Base-by-base conservation (phyloP, 164 flowering plant species). In the Platanus orientalis region DNA sequence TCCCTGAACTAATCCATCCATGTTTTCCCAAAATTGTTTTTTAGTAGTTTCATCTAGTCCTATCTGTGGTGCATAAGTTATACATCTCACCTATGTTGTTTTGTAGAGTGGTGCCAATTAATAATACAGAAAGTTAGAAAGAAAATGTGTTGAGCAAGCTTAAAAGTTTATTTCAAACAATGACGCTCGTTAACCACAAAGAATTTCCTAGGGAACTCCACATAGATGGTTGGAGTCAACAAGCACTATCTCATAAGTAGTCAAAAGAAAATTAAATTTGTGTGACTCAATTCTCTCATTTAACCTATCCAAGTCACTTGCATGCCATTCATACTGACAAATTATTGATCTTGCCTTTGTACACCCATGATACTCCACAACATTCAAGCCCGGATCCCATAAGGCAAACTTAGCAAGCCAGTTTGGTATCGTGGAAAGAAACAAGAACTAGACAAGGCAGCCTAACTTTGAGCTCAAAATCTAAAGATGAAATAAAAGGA, bases 361-460 rank as follows among this genome's bases (percentile, higher is more conserved):
- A 95, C 97, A 64, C 92, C 97, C 73, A n/a, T n/a, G n/a, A n/a
- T n/a, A n/a, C n/a, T n/a, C n/a, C n/a, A n/a, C n/a, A n/a, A n/a
- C n/a, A n/a, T 95, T 88, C 78, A 95, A 76, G 44, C 83, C 21
- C 5, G 97, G 99, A 57, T 96, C 93, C 99, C 99, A 95, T 53
- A 82, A 63, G 6, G 91, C 52, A 76, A 92, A 95, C 70, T 95
- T 97, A 29, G 97, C 72, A 64, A 88, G 89, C 99, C 99, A 95
- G 65, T 95, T 95, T 42, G 96, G 97, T 97, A 95, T 95, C n/a
- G 99, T 95, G 30, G 99, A 92, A 54, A 95, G 99, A 97, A 77
- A 95, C 97, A 76, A 95, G 77, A 23, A 95, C 97, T 30, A 95
- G 77, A 78, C 89, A 92, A 67, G 99, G 99, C 32, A 83, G 69